A percentile compares a stretch with the other conserved stretches of the same genome.
Evolutionary conservation across 106 monocot genomes (phyloP).

Genomic region (Triglochin maritima): DNA sequence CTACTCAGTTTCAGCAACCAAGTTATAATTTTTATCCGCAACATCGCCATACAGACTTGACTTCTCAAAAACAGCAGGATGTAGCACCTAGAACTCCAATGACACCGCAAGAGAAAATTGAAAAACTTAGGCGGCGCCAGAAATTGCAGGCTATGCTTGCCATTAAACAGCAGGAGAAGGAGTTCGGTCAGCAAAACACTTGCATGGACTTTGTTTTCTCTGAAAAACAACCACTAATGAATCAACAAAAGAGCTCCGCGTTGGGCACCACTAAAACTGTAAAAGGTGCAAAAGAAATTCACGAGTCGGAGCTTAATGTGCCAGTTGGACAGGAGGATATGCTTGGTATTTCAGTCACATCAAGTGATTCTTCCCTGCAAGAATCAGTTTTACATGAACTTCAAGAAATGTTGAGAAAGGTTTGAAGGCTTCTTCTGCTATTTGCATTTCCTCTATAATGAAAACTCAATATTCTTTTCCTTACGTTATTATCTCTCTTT

Average conservation of each 20-base stretch:
- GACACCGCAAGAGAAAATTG: slow-evolving; percentile 95
- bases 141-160: slow-evolving; percentile 90
- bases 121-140: slow-evolving; percentile 75
- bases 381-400: slow-evolving; percentile 63
- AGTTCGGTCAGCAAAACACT: slow-evolving; percentile 43
- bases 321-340: slow-evolving; percentile 33
- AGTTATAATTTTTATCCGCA: slow-evolving; percentile 14
- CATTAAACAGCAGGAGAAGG: slow-evolving; percentile 82
- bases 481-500: slow-evolving; percentile 6
- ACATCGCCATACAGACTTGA: not conserved
- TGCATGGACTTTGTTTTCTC: slow-evolving; percentile 25
- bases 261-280: slow-evolving; percentile 20
- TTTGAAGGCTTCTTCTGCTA: slow-evolving; percentile 1
- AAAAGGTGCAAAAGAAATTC: slow-evolving; percentile 22
- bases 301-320: slow-evolving; percentile 30
- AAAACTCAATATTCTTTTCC: not conserved
- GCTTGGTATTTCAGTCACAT: slow-evolving; percentile 19
- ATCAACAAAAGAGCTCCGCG: slow-evolving; percentile 18
- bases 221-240: slow-evolving; percentile 26
- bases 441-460: slow-evolving; percentile 3
- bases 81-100: slow-evolving; percentile 29
- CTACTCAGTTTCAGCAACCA: slow-evolving; percentile 10
- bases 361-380: slow-evolving; percentile 35
- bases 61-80: slow-evolving; percentile 1
- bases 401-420: slow-evolving; percentile 71